Conservation (phyloP, 1,284 basidiomycete species). For the Hemileia vastatrix region DNA sequence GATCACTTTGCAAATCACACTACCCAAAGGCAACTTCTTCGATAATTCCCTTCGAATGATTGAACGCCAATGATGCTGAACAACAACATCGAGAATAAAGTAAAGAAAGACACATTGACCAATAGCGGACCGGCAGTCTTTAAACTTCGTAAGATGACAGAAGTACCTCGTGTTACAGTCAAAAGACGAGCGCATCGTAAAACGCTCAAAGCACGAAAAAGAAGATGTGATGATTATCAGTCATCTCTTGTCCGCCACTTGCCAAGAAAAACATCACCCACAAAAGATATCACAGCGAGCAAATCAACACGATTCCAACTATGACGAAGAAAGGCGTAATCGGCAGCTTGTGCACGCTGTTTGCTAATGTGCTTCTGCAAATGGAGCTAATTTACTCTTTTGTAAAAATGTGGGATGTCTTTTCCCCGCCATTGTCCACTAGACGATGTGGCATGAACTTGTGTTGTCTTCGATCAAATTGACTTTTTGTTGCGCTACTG, state of each 20-base stretch:
- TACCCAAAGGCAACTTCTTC: constrained; percentile 51
- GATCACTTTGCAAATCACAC: constrained; percentile 32
- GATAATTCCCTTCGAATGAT: constrained; percentile 70
- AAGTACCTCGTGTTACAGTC: constrained; percentile 84
- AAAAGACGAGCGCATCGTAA: constrained; percentile 72
- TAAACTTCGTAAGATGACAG: constrained; percentile 82
- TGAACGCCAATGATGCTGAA: constrained; percentile 87
- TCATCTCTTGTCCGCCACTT: constrained; percentile 56
- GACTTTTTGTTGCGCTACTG: too few species aligned
- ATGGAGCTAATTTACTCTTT: too few species aligned
- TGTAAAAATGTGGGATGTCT: constrained; percentile 27
- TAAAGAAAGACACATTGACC: constrained; percentile 81
- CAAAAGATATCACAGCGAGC: constrained; percentile 67
- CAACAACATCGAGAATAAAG: constrained; percentile 75
- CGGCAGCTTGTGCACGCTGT: constrained; percentile 43
- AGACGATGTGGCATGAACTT: too few species aligned
- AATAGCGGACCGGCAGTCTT: constrained; percentile 85
- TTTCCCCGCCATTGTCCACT: constrained; percentile 28
- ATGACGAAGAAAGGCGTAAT: constrained; percentile 67
- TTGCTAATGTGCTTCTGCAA: constrained; percentile 48
- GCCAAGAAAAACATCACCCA: constrained; percentile 73
- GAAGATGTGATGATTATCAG: constrained; percentile 60
- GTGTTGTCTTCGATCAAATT: too few species aligned
- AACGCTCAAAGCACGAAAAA: constrained; percentile 83
- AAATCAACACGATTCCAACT: constrained; percentile 89